Conservation (phyloP, 306 rosid genomes). For the Inga laurina region DNA sequence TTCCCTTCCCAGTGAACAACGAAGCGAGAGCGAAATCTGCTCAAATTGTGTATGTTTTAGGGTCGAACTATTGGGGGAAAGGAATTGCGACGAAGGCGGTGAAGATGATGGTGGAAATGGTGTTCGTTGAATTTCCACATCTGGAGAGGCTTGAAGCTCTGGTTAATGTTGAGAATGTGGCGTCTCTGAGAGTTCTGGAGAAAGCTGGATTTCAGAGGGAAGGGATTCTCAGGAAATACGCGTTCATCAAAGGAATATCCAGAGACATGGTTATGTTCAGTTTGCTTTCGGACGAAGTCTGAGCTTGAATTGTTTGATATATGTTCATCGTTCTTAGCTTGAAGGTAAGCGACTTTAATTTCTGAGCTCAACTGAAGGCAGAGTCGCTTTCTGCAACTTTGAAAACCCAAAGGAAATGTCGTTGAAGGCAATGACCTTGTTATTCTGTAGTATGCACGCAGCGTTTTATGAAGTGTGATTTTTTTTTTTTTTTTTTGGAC, state of each 20-base stretch:
- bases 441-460: too few relatives aligned
- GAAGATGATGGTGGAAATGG: constrained; percentile 46
- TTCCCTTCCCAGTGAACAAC: constrained; percentile 26
- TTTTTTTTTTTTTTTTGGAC: too few relatives aligned
- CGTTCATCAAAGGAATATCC: constrained; percentile 40
- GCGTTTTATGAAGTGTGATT: too few relatives aligned
- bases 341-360: neutral
- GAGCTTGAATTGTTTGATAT: neutral
- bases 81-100: constrained; percentile 70
- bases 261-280: constrained; percentile 49
- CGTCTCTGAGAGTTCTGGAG: constrained; percentile 66
- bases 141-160: constrained; percentile 79
- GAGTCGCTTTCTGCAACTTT: neutral
- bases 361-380: neutral
- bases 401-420: too few relatives aligned
- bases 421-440: too few relatives aligned
- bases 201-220: constrained; percentile 71
- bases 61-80: constrained; percentile 67
- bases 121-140: constrained; percentile 49
- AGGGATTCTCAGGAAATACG: constrained; percentile 61
- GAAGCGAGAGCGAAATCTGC: constrained; percentile 37
- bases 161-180: constrained; percentile 63
- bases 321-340: neutral
- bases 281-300: neutral
- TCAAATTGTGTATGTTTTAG: constrained; percentile 65